Conservation (phyloP, 2,329 filamentous ascomycete genomes). For the Peltaster fructicola region DNA sequence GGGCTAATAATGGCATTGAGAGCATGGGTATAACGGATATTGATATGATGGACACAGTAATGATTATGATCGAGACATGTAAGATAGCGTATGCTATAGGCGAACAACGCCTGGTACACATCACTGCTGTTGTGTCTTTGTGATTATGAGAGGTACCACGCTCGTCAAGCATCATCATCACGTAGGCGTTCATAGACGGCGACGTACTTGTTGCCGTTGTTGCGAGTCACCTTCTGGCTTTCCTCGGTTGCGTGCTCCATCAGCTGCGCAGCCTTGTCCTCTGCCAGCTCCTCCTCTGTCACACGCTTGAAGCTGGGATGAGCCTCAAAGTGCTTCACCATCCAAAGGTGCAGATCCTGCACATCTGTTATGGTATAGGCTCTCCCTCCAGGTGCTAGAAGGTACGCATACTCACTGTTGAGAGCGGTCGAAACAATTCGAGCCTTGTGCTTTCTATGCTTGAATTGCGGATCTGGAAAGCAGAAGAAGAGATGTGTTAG, state of each 20-base stretch:
- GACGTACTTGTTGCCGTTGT: constrained; percentile 79
- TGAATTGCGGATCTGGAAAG: constrained; percentile 97
- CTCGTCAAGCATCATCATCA: no score
- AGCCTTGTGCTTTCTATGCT: constrained; percentile 90
- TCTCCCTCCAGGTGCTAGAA: constrained; percentile 63
- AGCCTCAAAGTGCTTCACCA: constrained; percentile 66
- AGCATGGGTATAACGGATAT: no score
- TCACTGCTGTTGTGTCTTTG: no score
- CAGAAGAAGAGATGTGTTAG: constrained; percentile 90
- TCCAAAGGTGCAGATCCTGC: constrained; percentile 83
- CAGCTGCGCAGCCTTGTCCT: constrained; percentile 53
- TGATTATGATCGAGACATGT: no score
- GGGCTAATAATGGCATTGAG: no score
- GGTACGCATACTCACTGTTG: constrained; percentile 86
- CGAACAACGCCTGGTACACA: no score
- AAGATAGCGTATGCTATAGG: no score
- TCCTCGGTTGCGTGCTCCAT: constrained; percentile 86
- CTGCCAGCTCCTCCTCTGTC: constrained; percentile 39
- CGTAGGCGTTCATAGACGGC: no score
- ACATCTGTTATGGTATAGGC: constrained; percentile 97
- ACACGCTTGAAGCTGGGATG: constrained; percentile 68
- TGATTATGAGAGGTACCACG: no score
- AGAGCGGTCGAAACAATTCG: constrained; percentile 79
- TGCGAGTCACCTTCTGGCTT: constrained; percentile 87
- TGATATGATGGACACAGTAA: no score